These are phyloP conservation scores for Elsinoe arachidis DNA, from an alignment of 2,329 filamentous ascomycete species.

Conservation along the genomic window DNA sequence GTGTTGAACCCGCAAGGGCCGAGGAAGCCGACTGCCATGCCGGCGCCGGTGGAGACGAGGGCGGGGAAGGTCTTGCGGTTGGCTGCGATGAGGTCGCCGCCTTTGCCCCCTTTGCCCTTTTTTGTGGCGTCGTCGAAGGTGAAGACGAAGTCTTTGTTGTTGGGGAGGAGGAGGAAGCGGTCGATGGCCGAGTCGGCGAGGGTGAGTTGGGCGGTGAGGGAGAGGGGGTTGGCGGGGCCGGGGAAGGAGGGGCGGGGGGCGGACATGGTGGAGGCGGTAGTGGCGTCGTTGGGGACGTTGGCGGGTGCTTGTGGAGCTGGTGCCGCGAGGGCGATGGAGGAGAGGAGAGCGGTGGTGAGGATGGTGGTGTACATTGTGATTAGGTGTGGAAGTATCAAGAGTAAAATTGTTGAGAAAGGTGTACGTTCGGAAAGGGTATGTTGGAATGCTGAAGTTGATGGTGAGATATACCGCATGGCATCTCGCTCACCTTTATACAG, in stretches of 20 bases:
- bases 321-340: conserved; percentile 26
- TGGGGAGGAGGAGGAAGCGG: conserved; percentile 31
- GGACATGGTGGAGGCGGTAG: conserved; percentile 15
- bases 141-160: conserved; percentile 51
- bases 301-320: conserved; percentile 22
- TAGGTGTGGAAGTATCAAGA: conserved; percentile 5
- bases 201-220: conserved; percentile 20
- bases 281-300: conserved; percentile 11
- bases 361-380: conserved; percentile 28
- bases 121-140: conserved; percentile 39
- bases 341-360: conserved; percentile 27
- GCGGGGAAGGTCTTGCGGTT: conserved; percentile 34
- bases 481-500: background rate
- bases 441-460: background rate
- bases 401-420: conserved; percentile 16
- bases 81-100: conserved; percentile 18
- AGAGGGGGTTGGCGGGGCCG: conserved; percentile 15
- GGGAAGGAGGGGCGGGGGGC: conserved; percentile 15
- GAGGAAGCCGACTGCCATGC: conserved; percentile 32
- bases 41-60: conserved; percentile 31
- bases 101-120: conserved; percentile 15
- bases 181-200: conserved; percentile 30
- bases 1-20: conserved; percentile 41
- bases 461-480: background rate
- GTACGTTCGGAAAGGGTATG: background rate